Conservation (phyloP, 495 filamentous ascomycete genomes). For the Emericellopsis terricola region DNA sequence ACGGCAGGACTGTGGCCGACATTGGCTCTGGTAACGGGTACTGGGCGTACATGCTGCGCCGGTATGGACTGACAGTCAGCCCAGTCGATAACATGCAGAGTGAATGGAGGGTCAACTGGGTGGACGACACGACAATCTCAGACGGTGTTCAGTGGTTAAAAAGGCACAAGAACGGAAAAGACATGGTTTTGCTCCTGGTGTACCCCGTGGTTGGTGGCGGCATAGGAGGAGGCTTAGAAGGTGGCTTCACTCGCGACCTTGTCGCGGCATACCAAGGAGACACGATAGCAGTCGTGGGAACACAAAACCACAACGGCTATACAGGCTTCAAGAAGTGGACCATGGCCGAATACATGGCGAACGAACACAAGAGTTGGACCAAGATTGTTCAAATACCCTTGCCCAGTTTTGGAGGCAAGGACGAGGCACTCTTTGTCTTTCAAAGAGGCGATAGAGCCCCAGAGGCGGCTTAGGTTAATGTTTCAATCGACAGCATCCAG, state of each 20-base stretch:
- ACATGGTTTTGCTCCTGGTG: slow-evolving; percentile 36
- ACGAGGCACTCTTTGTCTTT: slow-evolving; percentile 34
- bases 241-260: slow-evolving; percentile 31
- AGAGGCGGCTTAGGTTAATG: too few species aligned
- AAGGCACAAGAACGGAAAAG: slow-evolving; percentile 16
- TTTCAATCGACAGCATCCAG: too few species aligned
- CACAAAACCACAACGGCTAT: slow-evolving; percentile 45
- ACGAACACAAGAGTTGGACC: slow-evolving; percentile 20
- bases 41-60: slow-evolving; percentile 40
- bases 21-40: slow-evolving; percentile 44
- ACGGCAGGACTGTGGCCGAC: slow-evolving; percentile 25
- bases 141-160: slow-evolving; percentile 29
- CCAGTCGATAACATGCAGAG: slow-evolving; percentile 35
- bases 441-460: slow-evolving; percentile 14
- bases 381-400: slow-evolving; percentile 28
- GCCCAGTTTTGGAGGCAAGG: slow-evolving; percentile 36
- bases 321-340: slow-evolving; percentile 36
- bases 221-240: slow-evolving; percentile 11
- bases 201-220: slow-evolving; percentile 38
- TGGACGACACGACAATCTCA: slow-evolving; percentile 31
- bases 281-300: slow-evolving; percentile 40
- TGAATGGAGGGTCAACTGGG: slow-evolving; percentile 38
- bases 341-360: slow-evolving; percentile 35
- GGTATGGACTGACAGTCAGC: slow-evolving; percentile 17
- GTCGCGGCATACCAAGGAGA: slow-evolving; percentile 36